phyloP scores from a whole-genome alignment of 768 basidiomycete species.

The Suillus discolor region DNA sequence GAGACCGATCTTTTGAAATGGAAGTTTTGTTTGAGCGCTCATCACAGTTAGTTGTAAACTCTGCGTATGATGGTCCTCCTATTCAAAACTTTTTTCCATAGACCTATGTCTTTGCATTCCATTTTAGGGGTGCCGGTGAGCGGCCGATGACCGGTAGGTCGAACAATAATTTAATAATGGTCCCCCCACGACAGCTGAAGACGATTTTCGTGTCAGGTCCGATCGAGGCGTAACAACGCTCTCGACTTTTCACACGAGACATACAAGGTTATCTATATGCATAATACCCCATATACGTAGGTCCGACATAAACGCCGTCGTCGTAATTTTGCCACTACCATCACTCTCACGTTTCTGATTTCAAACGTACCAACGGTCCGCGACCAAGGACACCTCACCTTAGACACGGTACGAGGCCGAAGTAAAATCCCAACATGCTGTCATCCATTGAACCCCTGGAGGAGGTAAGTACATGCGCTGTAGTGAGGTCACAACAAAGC shows the following conservation, averaged over 20 bases:
- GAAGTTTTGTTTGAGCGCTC: conserved; percentile 8
- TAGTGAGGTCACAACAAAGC: not conserved
- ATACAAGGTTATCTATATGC: not conserved
- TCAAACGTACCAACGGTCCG: not conserved
- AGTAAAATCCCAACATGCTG: conserved; percentile 19
- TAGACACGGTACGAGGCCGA: not conserved
- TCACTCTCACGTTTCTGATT: conserved; percentile 8
- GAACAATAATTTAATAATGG: not conserved
- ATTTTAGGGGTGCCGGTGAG: not conserved
- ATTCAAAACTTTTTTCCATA: not conserved
- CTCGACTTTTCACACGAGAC: not conserved
- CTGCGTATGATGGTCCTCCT: not conserved
- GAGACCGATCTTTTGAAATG: conserved; percentile 4
- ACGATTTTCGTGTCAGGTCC: not conserved
- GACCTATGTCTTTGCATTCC: not conserved
- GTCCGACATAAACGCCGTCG: not conserved
- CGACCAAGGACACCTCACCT: not conserved
- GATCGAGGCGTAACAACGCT: not conserved
- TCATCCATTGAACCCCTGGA: conserved; percentile 29
- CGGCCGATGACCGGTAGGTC: not conserved
- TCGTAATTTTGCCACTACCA: not conserved
- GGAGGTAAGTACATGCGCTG: conserved; percentile 25
- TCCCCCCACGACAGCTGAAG: not conserved
- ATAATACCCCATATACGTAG: not conserved
- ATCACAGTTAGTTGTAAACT: not conserved